Evolutionary conservation across 2,329 filamentous ascomycete genomes (phyloP), one percentile per base, ranked within the genome.

Genomic region (Colletotrichum liriopes): DNA sequence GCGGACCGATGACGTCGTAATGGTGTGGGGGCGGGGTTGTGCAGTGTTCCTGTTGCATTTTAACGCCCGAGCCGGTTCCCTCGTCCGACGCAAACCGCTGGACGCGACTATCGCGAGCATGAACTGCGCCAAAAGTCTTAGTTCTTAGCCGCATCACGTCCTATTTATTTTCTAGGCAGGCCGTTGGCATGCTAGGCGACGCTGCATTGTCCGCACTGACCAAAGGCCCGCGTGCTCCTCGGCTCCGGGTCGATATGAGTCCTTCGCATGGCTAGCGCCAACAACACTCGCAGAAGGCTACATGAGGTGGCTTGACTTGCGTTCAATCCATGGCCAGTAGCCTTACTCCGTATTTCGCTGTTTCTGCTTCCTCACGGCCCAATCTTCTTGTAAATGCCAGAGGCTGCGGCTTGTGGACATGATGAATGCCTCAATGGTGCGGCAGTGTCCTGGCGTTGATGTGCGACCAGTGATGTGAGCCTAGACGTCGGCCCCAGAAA

Each of bases 1-100:
- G 32, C 23, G 2, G 52, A 32, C 52, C 65, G 69, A 72, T 72
- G 69, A 72, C 69, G 69, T 72, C 65, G 69, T 65, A 55, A 26
- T 35, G 52, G 45, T 64, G 65, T 72, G 69, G 65, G 69, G 65
- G 65, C 65, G 65, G 69, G 67, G 67, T 37, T 8, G 51, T 20
- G 20, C 7, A 35, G 16, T 59, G 52, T 63, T 64, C 64, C 32
- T 37, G 56, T 41, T 45, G 26, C 35, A 26, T 47, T 45, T 47
- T 41, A 61, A 56, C 63, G 35, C 32, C 65, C 43, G 58, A 54
- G 49, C 61, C 56, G 56, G 56, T 11, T 45, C 14, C 37, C 5
- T 51, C 26, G 23, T 54, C 61, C 61, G 49, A 64, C 37, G 49
- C 61, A 64, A 64, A 35, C 45, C 61, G 61, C 59, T 23, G 45